phyloP scores from a whole-genome alignment of 2,329 filamentous ascomycete species.

The Ramularia collo-cygni region DNA sequence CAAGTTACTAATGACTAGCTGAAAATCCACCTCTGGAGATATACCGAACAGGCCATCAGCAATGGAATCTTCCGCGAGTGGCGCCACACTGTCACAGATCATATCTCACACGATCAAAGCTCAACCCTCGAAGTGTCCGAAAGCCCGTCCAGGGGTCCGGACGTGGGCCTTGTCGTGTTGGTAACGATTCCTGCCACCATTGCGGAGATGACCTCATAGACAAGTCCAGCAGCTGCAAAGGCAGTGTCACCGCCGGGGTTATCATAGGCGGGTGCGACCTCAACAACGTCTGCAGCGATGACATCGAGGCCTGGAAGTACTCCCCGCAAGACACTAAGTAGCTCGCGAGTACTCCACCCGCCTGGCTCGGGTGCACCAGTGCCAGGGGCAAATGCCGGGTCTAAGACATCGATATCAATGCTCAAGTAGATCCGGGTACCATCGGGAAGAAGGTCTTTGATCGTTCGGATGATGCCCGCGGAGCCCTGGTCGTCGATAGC shows the following conservation, averaged over 20 bases:
- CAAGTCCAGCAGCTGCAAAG: slow-evolving; percentile 50
- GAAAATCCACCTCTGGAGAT: no score
- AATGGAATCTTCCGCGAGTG: no score
- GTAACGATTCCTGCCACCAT: no score
- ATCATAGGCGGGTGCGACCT: slow-evolving; percentile 55
- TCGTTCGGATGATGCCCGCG: slow-evolving; percentile 42
- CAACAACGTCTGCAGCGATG: slow-evolving; percentile 55
- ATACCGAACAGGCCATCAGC: no score
- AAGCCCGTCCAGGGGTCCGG: no score
- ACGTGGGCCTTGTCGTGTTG: no score
- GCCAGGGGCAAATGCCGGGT: slow-evolving; percentile 44
- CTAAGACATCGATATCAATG: slow-evolving; percentile 52
- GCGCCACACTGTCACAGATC: no score
- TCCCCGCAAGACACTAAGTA: slow-evolving; percentile 53
- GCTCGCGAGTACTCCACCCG: slow-evolving; percentile 55
- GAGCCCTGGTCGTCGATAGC: slow-evolving; percentile 47
- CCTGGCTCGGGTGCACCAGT: slow-evolving; percentile 39
- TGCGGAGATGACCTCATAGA: no score
- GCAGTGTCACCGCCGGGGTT: slow-evolving; percentile 53
- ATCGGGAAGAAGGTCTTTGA: no score
- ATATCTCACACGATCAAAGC: no score
- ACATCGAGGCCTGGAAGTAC: slow-evolving; percentile 52
- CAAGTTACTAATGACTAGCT: no score
- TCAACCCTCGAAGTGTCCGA: no score
- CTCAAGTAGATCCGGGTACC: slow-evolving; percentile 49